phyloP scores from a whole-genome alignment of 805 yeast genomes.

The Candida tammaniensis region DNA sequence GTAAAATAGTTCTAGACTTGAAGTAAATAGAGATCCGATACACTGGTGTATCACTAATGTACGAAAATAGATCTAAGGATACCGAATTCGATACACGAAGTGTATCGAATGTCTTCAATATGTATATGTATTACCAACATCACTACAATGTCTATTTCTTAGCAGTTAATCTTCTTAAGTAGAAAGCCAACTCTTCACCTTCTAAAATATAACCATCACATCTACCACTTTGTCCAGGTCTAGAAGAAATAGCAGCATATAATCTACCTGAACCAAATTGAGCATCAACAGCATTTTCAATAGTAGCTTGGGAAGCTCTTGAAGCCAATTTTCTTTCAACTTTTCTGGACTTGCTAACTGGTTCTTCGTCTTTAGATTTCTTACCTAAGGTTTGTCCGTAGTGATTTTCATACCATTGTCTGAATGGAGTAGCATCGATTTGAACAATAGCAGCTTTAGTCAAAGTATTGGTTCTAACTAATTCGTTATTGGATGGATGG shows the following conservation, averaged over 20 bases:
- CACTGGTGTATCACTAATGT: background rate
- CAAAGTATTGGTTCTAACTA: slow-evolving; percentile 99
- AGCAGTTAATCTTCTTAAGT: slow-evolving; percentile 99
- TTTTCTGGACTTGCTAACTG: slow-evolving; percentile 66
- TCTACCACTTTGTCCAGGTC: slow-evolving; percentile 99
- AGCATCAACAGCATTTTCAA: slow-evolving; percentile 87
- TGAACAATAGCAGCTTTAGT: slow-evolving; percentile 99
- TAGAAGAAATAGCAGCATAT: slow-evolving; percentile 96
- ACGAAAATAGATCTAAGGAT: background rate
- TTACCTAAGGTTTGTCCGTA: slow-evolving; percentile 88
- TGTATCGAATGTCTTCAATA: background rate
- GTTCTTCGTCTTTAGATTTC: slow-evolving; percentile 47
- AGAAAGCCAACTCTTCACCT: slow-evolving; percentile 99
- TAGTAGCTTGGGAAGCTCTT: slow-evolving; percentile 80
- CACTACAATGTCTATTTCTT: slow-evolving; percentile 68
- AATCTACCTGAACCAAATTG: slow-evolving; percentile 99
- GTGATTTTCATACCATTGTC: slow-evolving; percentile 98
- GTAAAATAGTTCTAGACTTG: no score
- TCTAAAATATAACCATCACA: slow-evolving; percentile 99
- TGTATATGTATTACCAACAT: slow-evolving; percentile 4
- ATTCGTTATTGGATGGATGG: slow-evolving; percentile 99
- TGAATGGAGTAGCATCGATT: slow-evolving; percentile 99
- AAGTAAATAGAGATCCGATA: background rate
- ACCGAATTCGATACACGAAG: background rate
- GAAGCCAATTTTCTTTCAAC: slow-evolving; percentile 91